Percentiles rank a stretch among this genome's conserved stretches.
Evolutionary conservation across 2,329 filamentous ascomycete genomes (phyloP).

Genomic region (Phaeosphaeriaceae sp.): DNA sequence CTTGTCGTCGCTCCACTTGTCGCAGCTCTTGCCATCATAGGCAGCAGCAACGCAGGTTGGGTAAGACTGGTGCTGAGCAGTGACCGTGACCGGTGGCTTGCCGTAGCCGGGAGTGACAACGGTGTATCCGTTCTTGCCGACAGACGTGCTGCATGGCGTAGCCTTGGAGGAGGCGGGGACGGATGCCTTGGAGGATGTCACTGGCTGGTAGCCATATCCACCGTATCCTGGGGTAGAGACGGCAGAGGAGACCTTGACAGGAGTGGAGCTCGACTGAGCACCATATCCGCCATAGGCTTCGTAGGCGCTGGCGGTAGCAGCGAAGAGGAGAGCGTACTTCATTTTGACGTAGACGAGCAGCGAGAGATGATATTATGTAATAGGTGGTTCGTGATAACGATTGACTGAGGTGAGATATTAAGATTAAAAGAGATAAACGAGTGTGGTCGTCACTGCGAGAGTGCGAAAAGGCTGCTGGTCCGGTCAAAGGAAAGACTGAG

Average conservation of each 20-base stretch:
- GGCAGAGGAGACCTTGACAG: conserved; percentile 9
- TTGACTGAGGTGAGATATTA: conserved; percentile 33
- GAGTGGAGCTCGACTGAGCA: conserved; percentile 18
- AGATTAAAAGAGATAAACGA: conserved; percentile 16
- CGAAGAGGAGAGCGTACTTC: conserved; percentile 37
- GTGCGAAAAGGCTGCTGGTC: conserved; percentile 26
- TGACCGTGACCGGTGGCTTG: conserved; percentile 38
- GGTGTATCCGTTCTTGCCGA: conserved; percentile 30
- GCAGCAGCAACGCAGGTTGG: conserved; percentile 34
- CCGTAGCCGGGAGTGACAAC: conserved; percentile 37
- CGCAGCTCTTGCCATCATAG: conserved; percentile 22
- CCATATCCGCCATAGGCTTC: conserved; percentile 25
- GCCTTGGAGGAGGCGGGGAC: conserved; percentile 23
- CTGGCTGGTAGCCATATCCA: conserved; percentile 12
- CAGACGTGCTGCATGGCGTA: conserved; percentile 11
- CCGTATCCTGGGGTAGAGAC: conserved; percentile 22
- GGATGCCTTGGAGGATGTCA: conserved; percentile 19
- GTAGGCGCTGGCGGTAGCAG: conserved; percentile 30
- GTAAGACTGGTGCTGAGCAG: conserved; percentile 39
- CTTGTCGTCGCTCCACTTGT: conserved; percentile 29
- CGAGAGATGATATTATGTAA: conserved; percentile 16
- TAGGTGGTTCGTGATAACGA: conserved; percentile 22
- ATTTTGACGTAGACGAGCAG: conserved; percentile 15
- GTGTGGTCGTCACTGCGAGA: conserved; percentile 21
- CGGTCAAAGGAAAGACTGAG: conserved; percentile 25